Evolutionary conservation across 495 filamentous ascomycete species (phyloP).

Genomic region (Lindgomyces ingoldianus): DNA sequence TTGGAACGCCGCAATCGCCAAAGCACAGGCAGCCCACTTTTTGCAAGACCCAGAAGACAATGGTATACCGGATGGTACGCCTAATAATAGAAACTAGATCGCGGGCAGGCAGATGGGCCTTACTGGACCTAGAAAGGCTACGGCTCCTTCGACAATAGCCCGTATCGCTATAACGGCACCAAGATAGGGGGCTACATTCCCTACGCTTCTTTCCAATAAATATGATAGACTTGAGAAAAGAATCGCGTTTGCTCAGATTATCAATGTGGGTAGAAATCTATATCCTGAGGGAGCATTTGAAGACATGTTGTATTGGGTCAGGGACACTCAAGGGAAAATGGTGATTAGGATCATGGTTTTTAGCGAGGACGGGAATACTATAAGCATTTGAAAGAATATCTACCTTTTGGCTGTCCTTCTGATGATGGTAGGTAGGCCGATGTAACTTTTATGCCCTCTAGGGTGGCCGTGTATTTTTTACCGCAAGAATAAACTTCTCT

Average conservation of each 20-base stretch:
- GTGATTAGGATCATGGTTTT: no score
- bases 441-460: no score
- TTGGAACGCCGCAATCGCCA: background rate
- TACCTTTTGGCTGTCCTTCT: background rate
- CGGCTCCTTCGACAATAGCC: constrained; percentile 8
- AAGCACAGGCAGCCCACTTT: background rate
- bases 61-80: background rate
- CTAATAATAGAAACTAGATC: background rate
- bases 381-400: background rate
- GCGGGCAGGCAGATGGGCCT: background rate
- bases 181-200: background rate
- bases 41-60: constrained; percentile 5
- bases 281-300: background rate
- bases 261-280: background rate
- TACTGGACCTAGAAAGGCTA: background rate
- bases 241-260: background rate
- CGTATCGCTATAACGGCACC: background rate
- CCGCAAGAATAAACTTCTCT: no score
- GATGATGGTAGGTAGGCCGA: constrained; percentile 2
- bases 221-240: background rate
- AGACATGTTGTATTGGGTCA: background rate
- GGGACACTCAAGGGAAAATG: no score
- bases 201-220: background rate
- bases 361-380: no score
- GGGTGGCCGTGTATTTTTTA: no score